Percentiles rank a stretch among this genome's conserved stretches.
These are phyloP conservation scores for Kazachstania bromeliacearum DNA, from an alignment of 805 yeast genomes.

Conservation along the genomic window DNA sequence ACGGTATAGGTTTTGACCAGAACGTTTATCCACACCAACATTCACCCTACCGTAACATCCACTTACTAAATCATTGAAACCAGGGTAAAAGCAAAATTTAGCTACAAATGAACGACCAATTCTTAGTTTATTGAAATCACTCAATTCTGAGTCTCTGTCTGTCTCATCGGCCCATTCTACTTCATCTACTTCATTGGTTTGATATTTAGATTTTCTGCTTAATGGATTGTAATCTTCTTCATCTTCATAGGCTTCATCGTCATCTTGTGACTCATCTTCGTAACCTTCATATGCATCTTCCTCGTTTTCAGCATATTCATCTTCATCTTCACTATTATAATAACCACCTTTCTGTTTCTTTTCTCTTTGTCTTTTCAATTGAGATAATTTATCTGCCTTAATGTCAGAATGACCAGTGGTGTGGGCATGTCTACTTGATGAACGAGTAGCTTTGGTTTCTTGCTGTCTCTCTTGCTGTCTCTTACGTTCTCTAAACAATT, in stretches of 20 bases:
- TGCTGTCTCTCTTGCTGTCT: slow-evolving; percentile 24
- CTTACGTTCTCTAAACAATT: slow-evolving; percentile 70
- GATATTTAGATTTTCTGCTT: slow-evolving; percentile 24
- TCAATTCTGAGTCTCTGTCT: slow-evolving; percentile 39
- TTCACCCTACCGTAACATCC: slow-evolving; percentile 80
- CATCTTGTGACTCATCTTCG: slow-evolving; percentile 30
- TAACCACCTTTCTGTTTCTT: slow-evolving; percentile 37
- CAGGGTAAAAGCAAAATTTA: slow-evolving; percentile 73
- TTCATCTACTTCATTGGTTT: slow-evolving; percentile 40
- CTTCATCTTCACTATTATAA: slow-evolving; percentile 39
- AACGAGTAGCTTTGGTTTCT: slow-evolving; percentile 19
- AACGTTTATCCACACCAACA: slow-evolving; percentile 58
- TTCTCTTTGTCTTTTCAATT: slow-evolving; percentile 67
- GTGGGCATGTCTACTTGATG: slow-evolving; percentile 30
- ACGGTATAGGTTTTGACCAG: slow-evolving; percentile 61
- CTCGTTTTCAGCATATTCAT: slow-evolving; percentile 32
- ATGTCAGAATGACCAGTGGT: slow-evolving; percentile 33
- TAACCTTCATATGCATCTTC: slow-evolving; percentile 37
- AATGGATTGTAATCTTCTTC: slow-evolving; percentile 35
- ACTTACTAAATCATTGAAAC: slow-evolving; percentile 56
- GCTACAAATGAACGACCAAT: slow-evolving; percentile 71
- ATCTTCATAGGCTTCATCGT: slow-evolving; percentile 34
- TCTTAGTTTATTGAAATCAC: slow-evolving; percentile 62
- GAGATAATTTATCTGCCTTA: slow-evolving; percentile 50
- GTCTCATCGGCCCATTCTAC: slow-evolving; percentile 40